phyloP scores from a whole-genome alignment of 345 rosid genomes.

The Conringia planisiliqua region DNA sequence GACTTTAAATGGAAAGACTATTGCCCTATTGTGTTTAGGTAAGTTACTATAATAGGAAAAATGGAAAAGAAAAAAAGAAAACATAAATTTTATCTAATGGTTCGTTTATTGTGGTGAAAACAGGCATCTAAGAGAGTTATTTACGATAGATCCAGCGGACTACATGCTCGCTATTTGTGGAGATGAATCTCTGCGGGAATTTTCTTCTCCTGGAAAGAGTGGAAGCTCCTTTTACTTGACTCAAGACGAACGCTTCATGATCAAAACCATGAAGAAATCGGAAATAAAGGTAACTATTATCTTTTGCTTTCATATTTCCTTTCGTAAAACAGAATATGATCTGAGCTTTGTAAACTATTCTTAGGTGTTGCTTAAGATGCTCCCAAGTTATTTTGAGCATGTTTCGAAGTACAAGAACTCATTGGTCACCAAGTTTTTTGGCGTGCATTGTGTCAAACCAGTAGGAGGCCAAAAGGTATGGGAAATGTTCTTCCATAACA shows the following conservation, averaged over 20 bases:
- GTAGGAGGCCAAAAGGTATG: slow-evolving; percentile 64
- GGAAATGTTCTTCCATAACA: not conserved
- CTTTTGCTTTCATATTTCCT: not conserved
- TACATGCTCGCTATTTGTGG: slow-evolving; percentile 77
- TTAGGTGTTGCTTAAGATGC: slow-evolving; percentile 66
- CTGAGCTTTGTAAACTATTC: slow-evolving; percentile 12
- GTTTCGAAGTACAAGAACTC: slow-evolving; percentile 61
- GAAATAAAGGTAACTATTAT: slow-evolving; percentile 56
- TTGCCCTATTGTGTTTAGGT: slow-evolving; percentile 79
- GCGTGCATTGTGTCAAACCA: slow-evolving; percentile 66
- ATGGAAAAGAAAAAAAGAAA: too few species aligned
- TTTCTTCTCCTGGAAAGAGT: slow-evolving; percentile 78
- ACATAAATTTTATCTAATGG: not conserved
- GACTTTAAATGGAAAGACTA: slow-evolving; percentile 86
- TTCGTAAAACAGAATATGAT: not conserved
- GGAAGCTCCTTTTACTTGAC: slow-evolving; percentile 71
- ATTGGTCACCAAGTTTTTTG: slow-evolving; percentile 66
- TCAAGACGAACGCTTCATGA: slow-evolving; percentile 66
- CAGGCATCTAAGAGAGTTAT: slow-evolving; percentile 66
- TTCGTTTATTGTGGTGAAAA: slow-evolving; percentile 22
- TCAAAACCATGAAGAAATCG: slow-evolving; percentile 71
- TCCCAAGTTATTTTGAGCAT: slow-evolving; percentile 59
- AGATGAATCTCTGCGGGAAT: slow-evolving; percentile 62
- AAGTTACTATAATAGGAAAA: not conserved
- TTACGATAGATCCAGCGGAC: slow-evolving; percentile 56